Conservation (phyloP, 129 eudicot species). For the Scalesia atractyloides region DNA sequence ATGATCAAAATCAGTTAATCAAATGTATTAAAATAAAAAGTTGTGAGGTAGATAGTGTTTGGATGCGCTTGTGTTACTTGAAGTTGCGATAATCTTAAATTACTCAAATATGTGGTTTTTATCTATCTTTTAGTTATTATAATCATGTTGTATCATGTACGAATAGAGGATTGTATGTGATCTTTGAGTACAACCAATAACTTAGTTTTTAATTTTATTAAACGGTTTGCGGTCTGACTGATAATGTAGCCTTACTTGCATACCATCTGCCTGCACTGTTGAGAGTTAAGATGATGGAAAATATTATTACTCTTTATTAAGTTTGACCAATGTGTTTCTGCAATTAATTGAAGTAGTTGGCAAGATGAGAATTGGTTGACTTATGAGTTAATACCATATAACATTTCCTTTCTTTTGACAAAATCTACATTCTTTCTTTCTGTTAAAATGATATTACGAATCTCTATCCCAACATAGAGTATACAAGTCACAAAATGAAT, state of each 20-base stretch:
- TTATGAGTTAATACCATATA: conserved; percentile 20
- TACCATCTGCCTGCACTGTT: conserved; percentile 3
- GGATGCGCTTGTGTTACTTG: conserved; percentile 9
- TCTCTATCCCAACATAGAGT: not conserved
- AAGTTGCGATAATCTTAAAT: not conserved
- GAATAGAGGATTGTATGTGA: conserved; percentile 3
- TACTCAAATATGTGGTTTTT: conserved; percentile 5
- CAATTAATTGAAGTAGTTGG: conserved; percentile 37
- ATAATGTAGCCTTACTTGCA: conserved; percentile 23
- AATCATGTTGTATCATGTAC: not conserved
- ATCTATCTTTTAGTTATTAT: not conserved
- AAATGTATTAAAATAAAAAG: not conserved
- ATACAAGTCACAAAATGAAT: conserved; percentile 17
- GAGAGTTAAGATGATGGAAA: conserved; percentile 16
- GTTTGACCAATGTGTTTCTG: conserved; percentile 33
- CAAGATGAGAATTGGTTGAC: conserved; percentile 19
- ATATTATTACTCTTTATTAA: conserved; percentile 21
- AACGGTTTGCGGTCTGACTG: conserved; percentile 21
- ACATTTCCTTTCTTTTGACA: not conserved
- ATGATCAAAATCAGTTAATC: not conserved
- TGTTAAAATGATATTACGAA: not conserved
- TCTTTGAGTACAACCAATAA: conserved; percentile 1
- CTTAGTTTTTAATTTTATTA: conserved; percentile 6
- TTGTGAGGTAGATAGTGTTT: not conserved
- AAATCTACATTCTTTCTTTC: not conserved